Conservation (phyloP, 2,329 filamentous ascomycete species). For the Chaetomium strumarium region DNA sequence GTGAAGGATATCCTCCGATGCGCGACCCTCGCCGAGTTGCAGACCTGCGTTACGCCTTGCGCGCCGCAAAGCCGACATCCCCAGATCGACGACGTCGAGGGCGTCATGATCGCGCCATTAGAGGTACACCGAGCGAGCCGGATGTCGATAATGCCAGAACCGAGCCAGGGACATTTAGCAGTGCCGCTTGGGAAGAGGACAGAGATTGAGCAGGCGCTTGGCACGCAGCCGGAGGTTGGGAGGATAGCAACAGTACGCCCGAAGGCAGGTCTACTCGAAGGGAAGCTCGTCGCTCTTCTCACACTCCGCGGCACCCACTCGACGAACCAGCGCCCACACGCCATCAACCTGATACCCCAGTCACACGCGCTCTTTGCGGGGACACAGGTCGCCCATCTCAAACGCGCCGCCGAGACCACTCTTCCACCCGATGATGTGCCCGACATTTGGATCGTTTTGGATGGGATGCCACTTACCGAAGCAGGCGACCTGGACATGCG, state of each 20-base stretch:
- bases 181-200: conserved; percentile 12
- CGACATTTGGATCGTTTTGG: conserved; percentile 44
- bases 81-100: conserved; percentile 16
- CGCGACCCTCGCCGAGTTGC: conserved; percentile 40
- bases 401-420: conserved; percentile 30
- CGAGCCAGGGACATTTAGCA: conserved; percentile 21
- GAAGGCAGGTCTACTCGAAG: conserved; percentile 46
- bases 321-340: conserved; percentile 25
- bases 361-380: conserved; percentile 37
- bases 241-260: conserved; percentile 41
- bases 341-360: conserved; percentile 33
- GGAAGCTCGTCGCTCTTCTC: conserved; percentile 43
- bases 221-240: conserved; percentile 35
- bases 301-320: conserved; percentile 32
- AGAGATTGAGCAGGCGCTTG: conserved; percentile 37
- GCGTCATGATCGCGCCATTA: conserved; percentile 24
- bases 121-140: conserved; percentile 24
- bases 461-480: conserved; percentile 39
- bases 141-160: conserved; percentile 17
- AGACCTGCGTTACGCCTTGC: conserved; percentile 35
- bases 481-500: conserved; percentile 38
- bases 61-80: conserved; percentile 14
- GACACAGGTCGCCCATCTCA: conserved; percentile 37
- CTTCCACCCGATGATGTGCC: conserved; percentile 36
- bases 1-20: conserved; percentile 39